Evolutionary conservation across 2,329 filamentous ascomycete species (phyloP).

Genomic region (Fusarium keratoplasticum): DNA sequence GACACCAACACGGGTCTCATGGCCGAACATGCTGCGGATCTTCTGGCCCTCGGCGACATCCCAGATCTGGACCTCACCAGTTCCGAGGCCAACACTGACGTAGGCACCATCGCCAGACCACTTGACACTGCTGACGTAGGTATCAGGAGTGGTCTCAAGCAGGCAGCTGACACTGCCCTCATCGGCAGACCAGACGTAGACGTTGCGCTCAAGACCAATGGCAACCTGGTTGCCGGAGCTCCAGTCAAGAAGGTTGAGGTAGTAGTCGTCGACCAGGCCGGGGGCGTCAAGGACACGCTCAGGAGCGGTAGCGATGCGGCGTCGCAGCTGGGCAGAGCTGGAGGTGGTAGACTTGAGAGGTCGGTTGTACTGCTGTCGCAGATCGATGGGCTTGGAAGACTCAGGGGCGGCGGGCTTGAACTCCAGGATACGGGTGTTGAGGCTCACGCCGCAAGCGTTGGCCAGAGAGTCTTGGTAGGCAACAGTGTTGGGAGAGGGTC

Average conservation of each 20-base stretch:
- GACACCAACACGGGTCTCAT: constrained; percentile 95
- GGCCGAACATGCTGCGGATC: constrained; percentile 98
- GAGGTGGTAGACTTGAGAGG: constrained; percentile 83
- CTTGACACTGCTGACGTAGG: constrained; percentile 97
- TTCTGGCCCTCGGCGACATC: constrained; percentile 95
- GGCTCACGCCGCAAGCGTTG: constrained; percentile 89
- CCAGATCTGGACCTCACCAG: constrained; percentile 99
- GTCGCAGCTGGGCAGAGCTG: constrained; percentile 85
- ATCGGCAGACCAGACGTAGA: constrained; percentile 99
- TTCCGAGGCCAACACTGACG: constrained; percentile 92
- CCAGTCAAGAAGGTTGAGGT: constrained; percentile 98
- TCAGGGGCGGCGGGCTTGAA: constrained; percentile 99
- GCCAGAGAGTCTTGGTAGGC: constrained; percentile 94
- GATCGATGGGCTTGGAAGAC: constrained; percentile 97
- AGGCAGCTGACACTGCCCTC: constrained; percentile 90
- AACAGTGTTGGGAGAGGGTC: constrained; percentile 86
- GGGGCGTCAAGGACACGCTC: constrained; percentile 97
- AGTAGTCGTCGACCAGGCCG: constrained; percentile 97
- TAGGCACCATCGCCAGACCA: constrained; percentile 98
- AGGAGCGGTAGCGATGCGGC: constrained; percentile 92
- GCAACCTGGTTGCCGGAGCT: constrained; percentile 97
- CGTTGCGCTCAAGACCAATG: constrained; percentile 94
- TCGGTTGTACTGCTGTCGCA: constrained; percentile 97
- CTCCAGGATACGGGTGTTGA: constrained; percentile 94
- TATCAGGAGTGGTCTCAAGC: constrained; percentile 88